Base-by-base conservation (phyloP, 225 moss, liverwort and hornwort species). In the Pleurozium schreberi region DNA sequence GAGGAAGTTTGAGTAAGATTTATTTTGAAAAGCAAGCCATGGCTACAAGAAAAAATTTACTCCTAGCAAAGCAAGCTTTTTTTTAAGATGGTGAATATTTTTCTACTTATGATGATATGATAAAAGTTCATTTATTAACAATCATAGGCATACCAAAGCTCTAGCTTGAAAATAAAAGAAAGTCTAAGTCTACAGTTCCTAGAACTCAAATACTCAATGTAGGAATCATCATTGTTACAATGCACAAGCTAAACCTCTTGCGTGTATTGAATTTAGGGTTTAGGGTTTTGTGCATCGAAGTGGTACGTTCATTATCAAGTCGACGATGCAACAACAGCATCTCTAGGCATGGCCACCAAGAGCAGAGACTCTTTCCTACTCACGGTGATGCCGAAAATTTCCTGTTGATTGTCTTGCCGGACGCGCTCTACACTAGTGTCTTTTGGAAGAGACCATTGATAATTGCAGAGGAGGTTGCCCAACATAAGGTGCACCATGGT, bases 141-240 rank as follows among this genome's bases (percentile, higher is more conserved):
- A n/a, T 22, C 23, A 68, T 23, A 4, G 22, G 7, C 12, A 40
- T n/a, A 12, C 2, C 2, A 4, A 68, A 68, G 23, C 23, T 68
- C 23, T 4, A n/a, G 2, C 23, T 40, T 12, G 7, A 12, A n/a
- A 11, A 21, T 68, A 6, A 22, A 69, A 25, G 7, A 23, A 68
- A 62, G 14, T 12, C 2, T 23, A 2, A 11, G 12, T n/a, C 40
- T 22, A 22, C 7, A 2, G 4, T 1, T n/a, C n/a, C n/a, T n/a
- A n/a, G n/a, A n/a, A n/a, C n/a, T n/a, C n/a, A n/a, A n/a, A 0
- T 23, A 13, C 12, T 40, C 20, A 68, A 13, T 68, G 12, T 4
- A 21, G 0, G 36, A n/a, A 66, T 20, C 66, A 23, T 69, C 69
- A 40, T 60, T 26, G 57, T 20, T 9, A 58, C 58, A 21, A 58